phyloP scores from a whole-genome alignment of 345 rosid genomes.

The Anacardium occidentale region DNA sequence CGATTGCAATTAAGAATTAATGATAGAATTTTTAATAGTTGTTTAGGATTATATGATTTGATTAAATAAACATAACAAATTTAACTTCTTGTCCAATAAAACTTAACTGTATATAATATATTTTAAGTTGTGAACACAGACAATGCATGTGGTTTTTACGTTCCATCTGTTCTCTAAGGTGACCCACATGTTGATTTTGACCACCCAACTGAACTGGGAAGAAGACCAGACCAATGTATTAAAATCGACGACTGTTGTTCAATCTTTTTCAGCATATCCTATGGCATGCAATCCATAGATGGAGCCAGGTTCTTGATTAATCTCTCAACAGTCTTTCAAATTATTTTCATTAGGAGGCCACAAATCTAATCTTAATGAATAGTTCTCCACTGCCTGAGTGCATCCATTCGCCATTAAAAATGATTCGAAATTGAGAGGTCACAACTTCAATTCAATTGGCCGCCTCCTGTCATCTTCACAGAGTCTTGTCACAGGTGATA shows the following conservation, averaged over 20 bases:
- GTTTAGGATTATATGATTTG: background rate
- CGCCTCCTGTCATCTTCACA: background rate
- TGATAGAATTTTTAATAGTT: constrained; percentile 5
- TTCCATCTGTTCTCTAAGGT: constrained; percentile 17
- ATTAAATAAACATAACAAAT: background rate
- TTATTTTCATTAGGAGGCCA: too few species aligned
- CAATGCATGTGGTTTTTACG: constrained; percentile 35
- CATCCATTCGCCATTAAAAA: constrained; percentile 12
- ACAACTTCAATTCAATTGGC: background rate
- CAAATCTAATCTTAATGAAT: too few species aligned
- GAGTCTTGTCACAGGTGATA: background rate
- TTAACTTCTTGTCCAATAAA: too few species aligned
- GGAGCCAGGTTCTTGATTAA: too few species aligned
- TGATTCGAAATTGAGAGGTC: background rate
- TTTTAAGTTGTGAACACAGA: constrained; percentile 14
- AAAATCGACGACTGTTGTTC: background rate
- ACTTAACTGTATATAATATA: too few species aligned
- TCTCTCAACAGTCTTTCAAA: too few species aligned
- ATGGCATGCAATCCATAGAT: too few species aligned
- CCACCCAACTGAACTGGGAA: background rate
- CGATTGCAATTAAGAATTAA: constrained; percentile 4
- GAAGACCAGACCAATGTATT: background rate
- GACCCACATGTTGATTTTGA: constrained; percentile 32
- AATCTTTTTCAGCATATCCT: background rate
- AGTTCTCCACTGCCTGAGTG: too few species aligned